Evolutionary conservation across 306 rosid species (phyloP), one percentile per base, ranked within the genome.

Genomic region (Citrullus colocynthis): DNA sequence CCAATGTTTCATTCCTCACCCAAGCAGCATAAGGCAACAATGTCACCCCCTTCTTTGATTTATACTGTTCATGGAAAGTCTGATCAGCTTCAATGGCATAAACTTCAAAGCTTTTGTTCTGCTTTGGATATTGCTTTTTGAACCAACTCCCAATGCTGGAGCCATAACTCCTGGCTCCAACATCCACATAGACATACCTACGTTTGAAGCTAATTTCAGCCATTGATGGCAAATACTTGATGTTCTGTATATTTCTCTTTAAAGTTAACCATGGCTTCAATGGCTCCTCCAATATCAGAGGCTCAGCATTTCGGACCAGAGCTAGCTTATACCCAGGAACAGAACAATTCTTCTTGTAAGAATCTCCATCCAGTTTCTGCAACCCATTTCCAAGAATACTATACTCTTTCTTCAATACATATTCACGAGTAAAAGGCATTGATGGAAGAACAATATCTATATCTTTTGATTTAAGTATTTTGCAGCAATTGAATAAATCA

Each of bases 61-160:
- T 84, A 80, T 95, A 95, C 84, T 92, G 92, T 28, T 84, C 88
- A 75, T 95, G 97, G 36, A 95, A 95, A 7, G 89, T 84, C 70
- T 83, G 91, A 42, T 95, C 99, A 0, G 99, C 99, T 73, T 95
- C 99, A 49, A 95, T 89, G 0, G 98, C 98, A 71, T 89, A 95
- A 12, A 95, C 92, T 52, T 95, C 92, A 49, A 92, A 95, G 7
- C 93, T 95, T 90, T 85, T 90, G 84, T 95, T 95, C 86, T 95
- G 98, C 20, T 95, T 95, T 2, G 98, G 98, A 74, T 95, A 95
- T 76, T 95, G 97, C 85, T 95, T 95, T 89, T 82, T 92, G 83
- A 95, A 95, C 98, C 98, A 95, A 77, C 97, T 88, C 14, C 93
- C 98, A 13, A 95, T 95, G 64, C 98, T 95, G 70, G 98, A 95